Conservation (phyloP, 129 eudicot genomes). For the Arctium lappa region DNA sequence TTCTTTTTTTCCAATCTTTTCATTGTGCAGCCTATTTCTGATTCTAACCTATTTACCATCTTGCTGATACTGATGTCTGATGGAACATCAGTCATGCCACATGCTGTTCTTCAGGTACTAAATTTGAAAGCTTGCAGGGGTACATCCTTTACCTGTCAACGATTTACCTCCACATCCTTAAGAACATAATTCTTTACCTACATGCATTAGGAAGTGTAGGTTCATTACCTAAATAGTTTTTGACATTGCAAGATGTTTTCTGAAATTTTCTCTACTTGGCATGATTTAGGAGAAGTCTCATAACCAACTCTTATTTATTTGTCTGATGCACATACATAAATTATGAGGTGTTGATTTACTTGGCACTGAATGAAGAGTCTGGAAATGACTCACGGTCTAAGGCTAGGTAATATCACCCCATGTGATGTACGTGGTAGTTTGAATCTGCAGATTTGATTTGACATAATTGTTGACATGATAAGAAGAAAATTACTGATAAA, state of each 20-base stretch:
- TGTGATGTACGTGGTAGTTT: not conserved
- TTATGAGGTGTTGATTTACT: conserved; percentile 24
- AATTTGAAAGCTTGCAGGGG: too few relatives aligned
- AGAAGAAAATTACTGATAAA: conserved; percentile 20
- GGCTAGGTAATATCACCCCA: conserved; percentile 33
- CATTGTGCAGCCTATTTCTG: too few relatives aligned
- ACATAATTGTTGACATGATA: conserved; percentile 31
- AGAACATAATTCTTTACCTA: too few relatives aligned
- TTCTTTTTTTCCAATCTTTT: too few relatives aligned
- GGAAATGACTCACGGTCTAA: conserved; percentile 23
- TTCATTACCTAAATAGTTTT: too few relatives aligned
- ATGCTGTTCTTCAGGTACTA: too few relatives aligned
- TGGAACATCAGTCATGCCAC: too few relatives aligned
- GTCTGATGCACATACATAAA: conserved; percentile 17
- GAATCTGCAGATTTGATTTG: conserved; percentile 18
- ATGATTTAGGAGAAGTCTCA: not conserved
- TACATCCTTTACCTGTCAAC: too few relatives aligned
- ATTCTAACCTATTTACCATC: too few relatives aligned
- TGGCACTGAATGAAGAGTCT: conserved; percentile 12
- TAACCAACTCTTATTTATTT: conserved; percentile 9
- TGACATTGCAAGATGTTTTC: conserved; percentile 39
- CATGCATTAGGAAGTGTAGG: too few relatives aligned
- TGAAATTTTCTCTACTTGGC: conserved; percentile 8
- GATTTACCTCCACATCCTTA: too few relatives aligned
- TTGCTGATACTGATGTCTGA: too few relatives aligned